phyloP scores from a whole-genome alignment of 2,329 filamentous ascomycete genomes.

The Trichoderma atroviride region DNA sequence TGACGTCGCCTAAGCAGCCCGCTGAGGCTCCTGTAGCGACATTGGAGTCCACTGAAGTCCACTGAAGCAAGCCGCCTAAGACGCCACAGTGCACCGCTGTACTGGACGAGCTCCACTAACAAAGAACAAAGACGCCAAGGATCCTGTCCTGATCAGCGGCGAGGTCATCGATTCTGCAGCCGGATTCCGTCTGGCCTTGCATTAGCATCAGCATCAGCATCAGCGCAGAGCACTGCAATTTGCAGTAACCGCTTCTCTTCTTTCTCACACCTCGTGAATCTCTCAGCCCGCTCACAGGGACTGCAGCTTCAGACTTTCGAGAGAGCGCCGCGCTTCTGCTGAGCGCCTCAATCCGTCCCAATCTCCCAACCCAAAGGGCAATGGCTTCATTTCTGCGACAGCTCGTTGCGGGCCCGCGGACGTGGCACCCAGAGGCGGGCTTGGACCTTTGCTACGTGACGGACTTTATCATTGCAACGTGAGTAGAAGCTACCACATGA shows the following conservation, averaged over 20 bases:
- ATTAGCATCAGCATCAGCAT: neutral
- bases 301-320: neutral
- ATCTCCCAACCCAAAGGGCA: neutral
- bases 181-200: neutral
- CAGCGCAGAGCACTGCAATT: neutral
- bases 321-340: neutral
- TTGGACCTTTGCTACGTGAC: slow-evolving; percentile 97
- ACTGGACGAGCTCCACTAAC: neutral
- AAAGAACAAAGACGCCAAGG: neutral
- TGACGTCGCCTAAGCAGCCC: slow-evolving; percentile 18
- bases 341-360: neutral
- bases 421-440: slow-evolving; percentile 81
- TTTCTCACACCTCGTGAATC: neutral
- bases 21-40: slow-evolving; percentile 6
- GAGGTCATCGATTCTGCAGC: neutral
- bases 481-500: slow-evolving; percentile 30
- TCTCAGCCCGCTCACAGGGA: neutral
- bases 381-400: slow-evolving; percentile 79
- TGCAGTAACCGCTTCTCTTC: neutral
- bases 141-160: slow-evolving; percentile 1
- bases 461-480: slow-evolving; percentile 70
- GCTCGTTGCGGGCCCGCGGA: slow-evolving; percentile 85
- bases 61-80: neutral
- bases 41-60: neutral
- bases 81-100: neutral